Evolutionary conservation across 768 basidiomycete genomes (phyloP).

Genomic region (Trametes villosa): DNA sequence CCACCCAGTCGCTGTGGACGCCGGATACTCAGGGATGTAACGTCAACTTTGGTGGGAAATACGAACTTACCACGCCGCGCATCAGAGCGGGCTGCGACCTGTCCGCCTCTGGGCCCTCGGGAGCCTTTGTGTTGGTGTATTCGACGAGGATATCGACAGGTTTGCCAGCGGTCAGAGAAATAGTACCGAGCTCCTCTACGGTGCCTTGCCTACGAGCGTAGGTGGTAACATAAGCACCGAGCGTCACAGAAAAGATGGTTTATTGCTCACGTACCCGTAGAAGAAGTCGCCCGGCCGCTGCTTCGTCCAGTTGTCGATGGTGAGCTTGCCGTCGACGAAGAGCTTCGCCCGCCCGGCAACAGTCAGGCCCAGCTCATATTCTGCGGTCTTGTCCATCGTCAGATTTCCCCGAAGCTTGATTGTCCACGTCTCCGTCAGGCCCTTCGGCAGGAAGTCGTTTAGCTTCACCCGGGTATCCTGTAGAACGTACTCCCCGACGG

Average conservation of each 20-base stretch:
- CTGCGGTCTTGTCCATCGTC: slow-evolving; percentile 49
- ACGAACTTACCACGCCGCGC: slow-evolving; percentile 61
- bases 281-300: slow-evolving; percentile 72
- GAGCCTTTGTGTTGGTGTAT: slow-evolving; percentile 64
- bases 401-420: slow-evolving; percentile 60
- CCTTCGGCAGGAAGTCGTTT: slow-evolving; percentile 66
- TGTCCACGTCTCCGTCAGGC: slow-evolving; percentile 57
- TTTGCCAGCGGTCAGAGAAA: slow-evolving; percentile 50
- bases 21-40: neutral
- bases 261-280: slow-evolving; percentile 53
- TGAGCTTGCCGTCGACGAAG: slow-evolving; percentile 59
- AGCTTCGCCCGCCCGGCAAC: slow-evolving; percentile 69
- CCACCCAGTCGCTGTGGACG: slow-evolving; percentile 64
- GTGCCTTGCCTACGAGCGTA: slow-evolving; percentile 56
- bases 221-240: neutral
- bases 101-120: slow-evolving; percentile 46
- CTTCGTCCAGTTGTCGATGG: slow-evolving; percentile 74
- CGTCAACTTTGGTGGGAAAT: neutral
- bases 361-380: slow-evolving; percentile 64
- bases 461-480: slow-evolving; percentile 67
- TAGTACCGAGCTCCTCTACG: slow-evolving; percentile 59
- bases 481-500: slow-evolving; percentile 52
- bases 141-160: slow-evolving; percentile 59
- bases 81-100: slow-evolving; percentile 68
- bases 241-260: neutral